Evolutionary conservation across 495 filamentous ascomycete species (phyloP), one percentile per base, ranked within the genome.

Genomic region (Penicillium alfredii): DNA sequence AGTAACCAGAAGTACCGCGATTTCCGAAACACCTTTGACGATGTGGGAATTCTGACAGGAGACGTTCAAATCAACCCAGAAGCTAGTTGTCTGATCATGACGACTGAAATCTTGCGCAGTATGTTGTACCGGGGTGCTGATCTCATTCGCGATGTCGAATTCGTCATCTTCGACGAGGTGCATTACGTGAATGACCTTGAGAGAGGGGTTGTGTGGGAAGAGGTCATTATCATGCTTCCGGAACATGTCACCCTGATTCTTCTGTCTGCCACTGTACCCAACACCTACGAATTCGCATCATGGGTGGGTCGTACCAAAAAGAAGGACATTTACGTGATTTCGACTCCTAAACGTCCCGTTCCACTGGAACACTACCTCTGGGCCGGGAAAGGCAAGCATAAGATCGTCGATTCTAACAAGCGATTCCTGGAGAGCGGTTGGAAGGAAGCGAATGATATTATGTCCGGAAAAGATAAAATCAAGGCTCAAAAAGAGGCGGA

Each of bases 1-100:
- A 96, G 89, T 61, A 98, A 98, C 55, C 92, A 98, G 58, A 98
- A 98, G 58, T 98, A 96, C 59, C 76, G 92, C 36, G 92, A 98
- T 56, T 98, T 98, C 57, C 73, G 88, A 20, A 73, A 81, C 24
- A 75, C 71, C 0, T 97, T 98, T 45, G 86, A 92, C 35, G 93
- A 97, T 56, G 92, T 98, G 18, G 92, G 92, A 21, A 98, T 98
- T 51, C 60, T 98, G 40, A 98, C 92, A 0, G 92, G 92, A 17
- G 92, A 98, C 66, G 93, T 98, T 10, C 92, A 98, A 59, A 98
- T 98, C 54, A 88, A 93, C 40, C 88, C 93, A 1, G 92, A 98
- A 63, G 92, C 93, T 14, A 96, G 89, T 58, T 98, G 92, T 60
- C 68, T 98, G 24, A 98, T 98, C 56, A 98, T 98, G 92, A 98